A percentile compares a stretch with the other conserved stretches of the same genome.
Conservation (phyloP, 441 rosid genomes). For the Dalechampia spathulata region DNA sequence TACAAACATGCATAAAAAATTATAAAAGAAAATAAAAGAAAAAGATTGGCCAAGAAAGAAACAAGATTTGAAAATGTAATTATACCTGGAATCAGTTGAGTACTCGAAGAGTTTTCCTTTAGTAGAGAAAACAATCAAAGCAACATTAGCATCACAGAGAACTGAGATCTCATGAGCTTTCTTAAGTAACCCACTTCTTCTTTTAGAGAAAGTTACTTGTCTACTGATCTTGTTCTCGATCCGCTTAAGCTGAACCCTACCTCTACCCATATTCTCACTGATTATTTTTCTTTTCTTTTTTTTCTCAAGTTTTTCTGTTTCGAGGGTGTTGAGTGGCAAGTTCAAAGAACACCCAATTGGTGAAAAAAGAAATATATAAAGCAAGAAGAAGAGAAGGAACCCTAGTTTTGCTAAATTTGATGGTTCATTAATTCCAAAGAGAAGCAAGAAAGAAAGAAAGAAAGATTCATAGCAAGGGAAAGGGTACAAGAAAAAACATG, state of each 20-base stretch:
- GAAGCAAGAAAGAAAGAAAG: neutral
- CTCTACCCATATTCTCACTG: conserved; percentile 52
- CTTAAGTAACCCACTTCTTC: conserved; percentile 69
- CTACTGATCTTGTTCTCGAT: conserved; percentile 87
- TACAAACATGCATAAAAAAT: too few relatives aligned
- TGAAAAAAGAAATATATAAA: neutral
- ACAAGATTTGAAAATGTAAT: neutral
- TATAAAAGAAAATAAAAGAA: too few relatives aligned
- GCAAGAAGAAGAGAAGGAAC: neutral
- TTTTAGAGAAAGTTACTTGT: conserved; percentile 82
- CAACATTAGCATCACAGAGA: conserved; percentile 73
- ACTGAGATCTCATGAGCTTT: conserved; percentile 92
- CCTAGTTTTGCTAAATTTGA: conserved; percentile 1
- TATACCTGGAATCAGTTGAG: conserved; percentile 59
- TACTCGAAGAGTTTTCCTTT: conserved; percentile 76
- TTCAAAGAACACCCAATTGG: neutral
- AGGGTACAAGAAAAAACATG: neutral
- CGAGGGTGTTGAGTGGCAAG: neutral
- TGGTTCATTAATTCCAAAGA: neutral
- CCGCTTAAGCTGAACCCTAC: conserved; percentile 82
- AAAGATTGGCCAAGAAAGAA: too few relatives aligned
- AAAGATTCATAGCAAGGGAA: neutral
- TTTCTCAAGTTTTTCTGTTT: too few relatives aligned
- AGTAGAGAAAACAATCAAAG: conserved; percentile 69
- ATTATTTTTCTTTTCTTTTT: neutral